Base-by-base conservation (phyloP, 163 green algal species). In the Prototheca wickerhamii region DNA sequence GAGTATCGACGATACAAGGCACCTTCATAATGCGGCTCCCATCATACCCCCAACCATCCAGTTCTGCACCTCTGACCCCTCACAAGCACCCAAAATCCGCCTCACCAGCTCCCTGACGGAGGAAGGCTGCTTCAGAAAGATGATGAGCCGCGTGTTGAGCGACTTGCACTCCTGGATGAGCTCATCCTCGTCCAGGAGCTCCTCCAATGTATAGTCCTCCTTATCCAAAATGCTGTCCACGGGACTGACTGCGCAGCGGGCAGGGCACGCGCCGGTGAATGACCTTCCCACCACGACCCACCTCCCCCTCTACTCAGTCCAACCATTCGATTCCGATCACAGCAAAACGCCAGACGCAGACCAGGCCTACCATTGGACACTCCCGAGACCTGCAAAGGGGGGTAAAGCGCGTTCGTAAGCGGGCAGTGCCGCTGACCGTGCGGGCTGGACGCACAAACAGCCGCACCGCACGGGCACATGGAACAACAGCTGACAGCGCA, bases 141-240 rank as follows among this genome's bases (percentile, higher is more conserved):
- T 71, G 1, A 96, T 84, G 1, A 98, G 83, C 18, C 91, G 79
- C 0, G 72, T 78, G 70, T 97, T 98, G 4, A 96, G 77, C 3
- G 83, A 85, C 70, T 96, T 96, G 88, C 85, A 95, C 70, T 99
- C 93, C 73, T 99, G 93, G 23, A 99, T 95, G 4, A 98, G 72
- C 73, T 98, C 93, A 63, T 98, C 93, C 69, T 99, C 91, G 46
- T 98, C 87, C 25, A 99, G 77, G 50, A 99, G 78, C 73, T 98
- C 91, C 67, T 97, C 91, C 17, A 99, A 60, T 2, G 83, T 95
- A 73, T 88, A 97, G 21, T 84, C 65, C 25, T 95, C 85, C 68
- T 91, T 95, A 76, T 98, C 93, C 12, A 98, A 70, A 26, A 98
- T 94, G 59, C 76, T 70, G 75, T 95, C 87, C 17, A 95, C 76